Evolutionary conservation across 176 grass and related monocot genomes (phyloP).

Genomic region (Lolium perenne): DNA sequence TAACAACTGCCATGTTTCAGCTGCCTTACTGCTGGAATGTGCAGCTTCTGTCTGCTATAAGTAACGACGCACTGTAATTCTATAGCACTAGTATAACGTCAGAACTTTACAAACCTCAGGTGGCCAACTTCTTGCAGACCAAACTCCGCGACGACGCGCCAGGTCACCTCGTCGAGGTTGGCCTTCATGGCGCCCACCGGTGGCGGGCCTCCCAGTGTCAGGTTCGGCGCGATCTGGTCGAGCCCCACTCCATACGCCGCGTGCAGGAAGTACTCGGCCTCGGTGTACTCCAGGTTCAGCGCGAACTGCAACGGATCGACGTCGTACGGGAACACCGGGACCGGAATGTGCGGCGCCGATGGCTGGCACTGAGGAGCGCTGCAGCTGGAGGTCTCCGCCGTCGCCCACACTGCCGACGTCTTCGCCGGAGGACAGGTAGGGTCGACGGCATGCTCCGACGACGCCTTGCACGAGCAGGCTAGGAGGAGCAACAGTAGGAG

Average conservation of each 20-base stretch:
- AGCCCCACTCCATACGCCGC: constrained; percentile 63
- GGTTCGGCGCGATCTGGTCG: constrained; percentile 59
- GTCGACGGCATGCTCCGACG: neutral
- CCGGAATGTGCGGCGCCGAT: neutral
- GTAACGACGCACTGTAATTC: neutral
- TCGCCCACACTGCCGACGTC: no score
- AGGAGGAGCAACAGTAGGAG: constrained; percentile 31
- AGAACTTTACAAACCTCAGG: constrained; percentile 47
- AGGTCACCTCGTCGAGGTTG: constrained; percentile 57
- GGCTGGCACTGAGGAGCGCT: neutral
- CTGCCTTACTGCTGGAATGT: neutral
- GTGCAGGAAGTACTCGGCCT: constrained; percentile 75
- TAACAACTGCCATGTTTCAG: neutral
- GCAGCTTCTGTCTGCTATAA: neutral
- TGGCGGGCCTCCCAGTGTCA: constrained; percentile 63
- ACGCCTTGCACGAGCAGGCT: neutral
- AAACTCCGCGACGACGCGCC: constrained; percentile 65
- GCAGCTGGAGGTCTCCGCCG: neutral
- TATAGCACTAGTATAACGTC: neutral
- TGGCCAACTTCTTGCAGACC: constrained; percentile 78
- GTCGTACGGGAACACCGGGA: constrained; percentile 64
- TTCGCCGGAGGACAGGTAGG: constrained; percentile 26
- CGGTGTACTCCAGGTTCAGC: constrained; percentile 74
- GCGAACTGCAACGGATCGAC: constrained; percentile 71
- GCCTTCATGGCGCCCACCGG: constrained; percentile 72